Percentiles rank a stretch among this genome's conserved stretches.
Conservation (phyloP, 768 basidiomycete genomes). For the Phaffia australis region DNA sequence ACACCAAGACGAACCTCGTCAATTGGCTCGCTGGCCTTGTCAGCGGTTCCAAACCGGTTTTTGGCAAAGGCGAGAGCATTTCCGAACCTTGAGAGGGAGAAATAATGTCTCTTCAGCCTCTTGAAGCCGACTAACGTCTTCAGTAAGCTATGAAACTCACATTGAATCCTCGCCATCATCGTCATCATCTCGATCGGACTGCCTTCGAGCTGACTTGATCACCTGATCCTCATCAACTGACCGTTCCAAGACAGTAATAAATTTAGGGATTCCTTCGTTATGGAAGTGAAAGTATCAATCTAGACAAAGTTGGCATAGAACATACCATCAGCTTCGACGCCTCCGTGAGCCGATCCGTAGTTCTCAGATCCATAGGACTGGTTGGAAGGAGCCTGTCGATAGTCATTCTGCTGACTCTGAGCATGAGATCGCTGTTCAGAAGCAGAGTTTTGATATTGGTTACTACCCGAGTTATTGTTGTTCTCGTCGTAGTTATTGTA, state of each 20-base stretch:
- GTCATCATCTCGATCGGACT: constrained; percentile 16
- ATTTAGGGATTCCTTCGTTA: not conserved
- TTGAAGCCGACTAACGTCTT: no score
- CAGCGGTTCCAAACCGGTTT: constrained; percentile 5
- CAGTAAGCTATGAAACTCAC: not conserved
- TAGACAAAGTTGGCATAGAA: not conserved
- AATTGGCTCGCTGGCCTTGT: constrained; percentile 16
- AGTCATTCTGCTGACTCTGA: not conserved
- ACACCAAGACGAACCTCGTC: constrained; percentile 13
- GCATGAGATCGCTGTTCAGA: constrained; percentile 1
- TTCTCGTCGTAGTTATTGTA: not conserved
- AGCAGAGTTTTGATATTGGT: constrained; percentile 1
- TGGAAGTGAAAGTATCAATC: not conserved
- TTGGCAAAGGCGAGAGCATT: constrained; percentile 25
- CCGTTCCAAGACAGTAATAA: no score
- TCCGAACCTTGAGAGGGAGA: constrained; percentile 6
- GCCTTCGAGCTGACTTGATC: constrained; percentile 16
- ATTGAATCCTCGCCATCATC: constrained; percentile 19
- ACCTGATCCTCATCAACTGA: constrained; percentile 22
- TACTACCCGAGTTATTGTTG: not conserved
- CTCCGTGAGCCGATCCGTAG: constrained; percentile 6
- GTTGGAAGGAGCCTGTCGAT: no score
- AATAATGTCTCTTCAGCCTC: no score
- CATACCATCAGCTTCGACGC: constrained; percentile 11
- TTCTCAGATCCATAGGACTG: not conserved